Base-by-base conservation (phyloP, 2,329 filamentous ascomycete genomes). In the Grosmannia serpens region DNA sequence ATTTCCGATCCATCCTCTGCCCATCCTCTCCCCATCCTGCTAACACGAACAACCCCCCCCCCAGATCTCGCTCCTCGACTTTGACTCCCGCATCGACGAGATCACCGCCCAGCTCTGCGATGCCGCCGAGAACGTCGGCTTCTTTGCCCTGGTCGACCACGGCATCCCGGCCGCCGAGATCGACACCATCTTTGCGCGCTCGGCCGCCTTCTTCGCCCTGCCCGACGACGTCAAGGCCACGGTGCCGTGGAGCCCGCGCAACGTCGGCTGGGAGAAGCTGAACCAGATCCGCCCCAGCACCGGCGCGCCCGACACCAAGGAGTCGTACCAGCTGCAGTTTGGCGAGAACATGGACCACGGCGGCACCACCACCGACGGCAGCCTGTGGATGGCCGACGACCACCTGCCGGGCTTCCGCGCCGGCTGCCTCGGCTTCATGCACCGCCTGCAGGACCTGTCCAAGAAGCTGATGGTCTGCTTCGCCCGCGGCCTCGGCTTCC, bases 301-400 rank as follows among this genome's bases (percentile, higher is more conserved):
- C 0, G 82, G 82, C 13, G 71, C 73, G 1, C 73, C 78, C 1
- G 82, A 86, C 67, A 75, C 74, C 55, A 85, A 85, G 64, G 82
- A 85, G 67, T 81, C 77, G 13, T 83, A 84, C 65, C 82, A 85
- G 66, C 71, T 85, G 67, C 82, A 85, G 65, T 84, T 82, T 61
- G 80, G 82, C 56, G 59, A 62, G 65, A 68, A 64, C n/a, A 70
- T 71, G 55, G 75, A 74, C 59, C 79, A 81, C 75, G 67, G 74
- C 15, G 74, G 72, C 51, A 69, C 71, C 46, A 68, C 68, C 66
- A 53, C 64, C 6, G 56, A 58, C n/a, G 64, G 64, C 6, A 61
- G 62, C 38, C 31, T 62, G 60, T 85, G 82, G 82, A 70, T 83
- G 13, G 64, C 68, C 44, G 76, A 82, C 27, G 61, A 38, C 10